Conservation (phyloP, 139 green algal species). For the Bryopsis sp. region DNA sequence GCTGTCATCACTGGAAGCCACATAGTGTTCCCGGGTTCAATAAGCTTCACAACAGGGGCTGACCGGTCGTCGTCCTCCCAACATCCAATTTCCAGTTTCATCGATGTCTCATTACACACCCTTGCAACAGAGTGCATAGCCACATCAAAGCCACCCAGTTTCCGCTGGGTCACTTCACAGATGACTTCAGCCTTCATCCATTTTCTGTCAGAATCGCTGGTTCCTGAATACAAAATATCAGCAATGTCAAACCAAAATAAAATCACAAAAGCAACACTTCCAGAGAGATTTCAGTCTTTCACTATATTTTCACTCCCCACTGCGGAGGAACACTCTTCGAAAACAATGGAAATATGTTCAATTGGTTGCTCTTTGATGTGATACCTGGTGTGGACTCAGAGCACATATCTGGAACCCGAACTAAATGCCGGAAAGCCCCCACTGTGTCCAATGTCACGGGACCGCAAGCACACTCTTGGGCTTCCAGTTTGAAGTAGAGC, state of each 20-base stretch:
- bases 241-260: not conserved
- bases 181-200: not conserved
- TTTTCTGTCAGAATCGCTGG: no score
- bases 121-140: not conserved
- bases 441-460: not conserved
- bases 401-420: no score
- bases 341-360: no score
- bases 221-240: no score
- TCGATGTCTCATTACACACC: slow-evolving; percentile 7
- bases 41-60: not conserved
- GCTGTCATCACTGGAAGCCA: slow-evolving; percentile 18
- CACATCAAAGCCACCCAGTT: not conserved
- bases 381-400: no score
- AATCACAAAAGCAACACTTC: no score
- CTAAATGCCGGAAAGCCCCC: not conserved
- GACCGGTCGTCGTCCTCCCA: not conserved
- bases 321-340: no score
- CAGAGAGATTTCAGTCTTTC: no score
- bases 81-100: slow-evolving; percentile 2
- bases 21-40: not conserved
- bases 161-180: not conserved
- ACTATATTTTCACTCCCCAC: no score
- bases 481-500: not conserved
- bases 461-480: not conserved
- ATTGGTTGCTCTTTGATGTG: no score